These are phyloP conservation scores for Fistulifera pelliculosa DNA, from an alignment of 108 stramenopile species.

Conservation along the genomic window DNA sequence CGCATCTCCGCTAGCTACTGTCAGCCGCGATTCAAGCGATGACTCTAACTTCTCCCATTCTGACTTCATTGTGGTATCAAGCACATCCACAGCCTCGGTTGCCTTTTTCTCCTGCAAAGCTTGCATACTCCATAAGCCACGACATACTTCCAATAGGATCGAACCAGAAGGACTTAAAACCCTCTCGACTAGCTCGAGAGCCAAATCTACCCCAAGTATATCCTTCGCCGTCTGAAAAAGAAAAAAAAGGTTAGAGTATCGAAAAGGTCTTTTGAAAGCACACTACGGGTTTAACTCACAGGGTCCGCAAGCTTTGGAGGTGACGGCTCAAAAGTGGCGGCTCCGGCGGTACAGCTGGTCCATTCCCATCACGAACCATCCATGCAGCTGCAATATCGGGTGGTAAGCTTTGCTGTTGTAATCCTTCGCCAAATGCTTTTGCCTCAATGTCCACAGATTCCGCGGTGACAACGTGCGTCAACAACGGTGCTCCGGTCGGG, in stretches of 20 bases:
- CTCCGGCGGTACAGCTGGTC: constrained; percentile 51
- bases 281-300: no score
- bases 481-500: constrained; percentile 1
- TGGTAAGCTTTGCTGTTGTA: constrained; percentile 36
- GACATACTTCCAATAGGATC: constrained; percentile 52
- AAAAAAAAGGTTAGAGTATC: no score
- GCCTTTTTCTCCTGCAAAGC: constrained; percentile 61
- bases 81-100: constrained; percentile 23
- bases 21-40: constrained; percentile 50
- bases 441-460: constrained; percentile 51
- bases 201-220: constrained; percentile 59
- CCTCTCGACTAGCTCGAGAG: constrained; percentile 42
- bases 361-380: constrained; percentile 70
- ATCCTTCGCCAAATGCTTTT: constrained; percentile 26
- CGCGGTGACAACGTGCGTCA: constrained; percentile 45
- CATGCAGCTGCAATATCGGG: constrained; percentile 76
- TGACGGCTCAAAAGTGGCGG: constrained; percentile 53
- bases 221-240: constrained; percentile 48
- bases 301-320: constrained; percentile 80
- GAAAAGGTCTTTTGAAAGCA: no score
- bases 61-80: constrained; percentile 40
- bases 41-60: constrained; percentile 26
- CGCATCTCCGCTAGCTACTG: constrained; percentile 53
- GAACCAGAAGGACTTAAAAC: constrained; percentile 42
- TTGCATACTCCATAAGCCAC: constrained; percentile 70